These are phyloP conservation scores for Naumovozyma baii DNA, from an alignment of 805 yeast species.

Conservation along the genomic window DNA sequence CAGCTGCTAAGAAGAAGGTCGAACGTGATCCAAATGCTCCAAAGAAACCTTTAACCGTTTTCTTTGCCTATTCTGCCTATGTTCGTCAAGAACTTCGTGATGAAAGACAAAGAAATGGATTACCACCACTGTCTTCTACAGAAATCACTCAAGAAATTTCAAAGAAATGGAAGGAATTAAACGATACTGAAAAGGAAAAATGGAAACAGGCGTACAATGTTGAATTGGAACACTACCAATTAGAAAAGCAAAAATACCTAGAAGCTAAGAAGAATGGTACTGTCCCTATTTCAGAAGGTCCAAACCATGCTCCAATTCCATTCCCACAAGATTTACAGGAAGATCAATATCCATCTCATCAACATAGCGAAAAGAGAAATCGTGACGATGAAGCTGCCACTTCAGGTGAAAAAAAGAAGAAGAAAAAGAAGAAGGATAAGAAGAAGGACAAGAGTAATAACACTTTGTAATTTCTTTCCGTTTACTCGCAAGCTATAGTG, in stretches of 20 bases:
- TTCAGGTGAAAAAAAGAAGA: slow-evolving; percentile 34
- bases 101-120: slow-evolving; percentile 51
- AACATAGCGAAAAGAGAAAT: slow-evolving; percentile 31
- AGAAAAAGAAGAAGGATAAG: slow-evolving; percentile 47
- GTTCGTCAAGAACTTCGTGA: slow-evolving; percentile 62
- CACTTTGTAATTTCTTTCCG: no score
- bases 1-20: slow-evolving; percentile 35
- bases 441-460: slow-evolving; percentile 42
- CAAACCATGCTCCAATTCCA: slow-evolving; percentile 35
- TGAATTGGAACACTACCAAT: slow-evolving; percentile 38
- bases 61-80: slow-evolving; percentile 67
- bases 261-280: slow-evolving; percentile 37
- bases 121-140: slow-evolving; percentile 56
- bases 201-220: slow-evolving; percentile 53
- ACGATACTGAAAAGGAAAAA: slow-evolving; percentile 58
- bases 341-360: slow-evolving; percentile 14
- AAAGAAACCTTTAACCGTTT: slow-evolving; percentile 84
- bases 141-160: slow-evolving; percentile 76
- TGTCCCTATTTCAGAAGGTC: slow-evolving; percentile 20
- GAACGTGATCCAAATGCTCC: slow-evolving; percentile 91
- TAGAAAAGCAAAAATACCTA: slow-evolving; percentile 37
- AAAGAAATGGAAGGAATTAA: slow-evolving; percentile 64
- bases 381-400: slow-evolving; percentile 27
- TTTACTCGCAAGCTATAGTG: background rate
- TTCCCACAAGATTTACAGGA: slow-evolving; percentile 28